Base-by-base conservation (phyloP, 1,139 yeast species). In the Keqinozyma sinolaborantium region DNA sequence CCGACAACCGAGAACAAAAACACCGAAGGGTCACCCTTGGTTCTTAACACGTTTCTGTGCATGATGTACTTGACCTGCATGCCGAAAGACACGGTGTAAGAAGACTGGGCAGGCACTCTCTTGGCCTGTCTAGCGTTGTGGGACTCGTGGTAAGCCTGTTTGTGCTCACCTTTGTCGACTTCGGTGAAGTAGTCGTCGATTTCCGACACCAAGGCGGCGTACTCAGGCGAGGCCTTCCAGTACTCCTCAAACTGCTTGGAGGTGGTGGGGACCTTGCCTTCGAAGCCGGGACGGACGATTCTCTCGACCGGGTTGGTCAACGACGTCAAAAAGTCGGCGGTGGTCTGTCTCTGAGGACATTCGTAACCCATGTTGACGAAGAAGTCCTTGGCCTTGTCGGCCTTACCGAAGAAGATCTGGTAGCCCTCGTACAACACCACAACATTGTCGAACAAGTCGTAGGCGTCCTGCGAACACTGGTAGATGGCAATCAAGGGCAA, bases 331-430 rank as follows among this genome's bases (percentile, higher is more conserved):
- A 74, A 86, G 54, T 86, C 95, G 16, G 90, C 86, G 37, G 92
- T 81, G 6, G 94, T 81, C 61, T 83, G 88, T 55, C 95, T 77
- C 23, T 72, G 67, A 23, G 85, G 83, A 50, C 88, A 83, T 11
- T 69, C 55, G 43, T 58, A 75, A 5, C 80, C 80, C 73, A 73
- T 61, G 10, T 55, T 55, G 30, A 57, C 47, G 36, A 74, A 74
- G 47, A 51, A 74, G 4, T 45, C 50, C 46, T 65, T 70, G 2
- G 77, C 78, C 9, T 51, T 46, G 24, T 52, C 53, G 7, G 78
- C 69, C 26, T 73, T 71, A 39, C 95, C 95, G 48, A 70, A 85
- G 60, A 54, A 86, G 35, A 87, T 80, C 56, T 86, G 95, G 46
- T 81, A 73, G 31, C 95, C 95, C 40, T 77, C 82, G 50, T 85